Evolutionary conservation across 768 basidiomycete species (phyloP).

Genomic region (Hericium coralloides): DNA sequence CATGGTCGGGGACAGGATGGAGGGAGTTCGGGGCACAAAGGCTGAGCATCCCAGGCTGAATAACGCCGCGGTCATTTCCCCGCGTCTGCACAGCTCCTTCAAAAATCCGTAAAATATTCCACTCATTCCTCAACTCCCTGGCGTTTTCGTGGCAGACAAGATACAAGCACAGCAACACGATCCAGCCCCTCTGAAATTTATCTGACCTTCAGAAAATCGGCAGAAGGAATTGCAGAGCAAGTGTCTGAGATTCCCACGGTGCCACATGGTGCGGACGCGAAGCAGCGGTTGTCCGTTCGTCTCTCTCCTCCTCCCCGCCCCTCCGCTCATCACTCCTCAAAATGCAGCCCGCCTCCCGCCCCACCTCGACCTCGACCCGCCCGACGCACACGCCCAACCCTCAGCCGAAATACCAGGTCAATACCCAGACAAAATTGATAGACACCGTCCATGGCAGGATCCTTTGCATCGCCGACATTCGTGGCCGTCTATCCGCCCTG

Average conservation of each 20-base stretch:
- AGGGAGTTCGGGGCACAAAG: not conserved
- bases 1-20: not conserved
- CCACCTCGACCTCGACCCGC: conserved; percentile 52
- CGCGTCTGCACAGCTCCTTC: too few relatives aligned
- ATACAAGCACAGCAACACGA: too few relatives aligned
- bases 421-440: conserved; percentile 72
- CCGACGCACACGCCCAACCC: conserved; percentile 50
- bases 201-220: too few relatives aligned
- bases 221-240: too few relatives aligned
- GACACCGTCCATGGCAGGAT: conserved; percentile 79
- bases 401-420: conserved; percentile 38
- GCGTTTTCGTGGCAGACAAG: too few relatives aligned
- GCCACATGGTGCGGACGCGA: not conserved
- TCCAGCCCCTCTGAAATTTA: too few relatives aligned
- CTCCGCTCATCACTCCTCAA: conserved; percentile 10
- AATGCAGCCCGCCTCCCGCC: conserved; percentile 49
- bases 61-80: not conserved
- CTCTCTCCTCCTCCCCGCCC: not conserved
- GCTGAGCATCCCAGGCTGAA: not conserved
- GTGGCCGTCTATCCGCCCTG: conserved; percentile 78
- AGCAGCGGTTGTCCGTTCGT: not conserved
- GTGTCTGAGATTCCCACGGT: not conserved
- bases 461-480: conserved; percentile 91
- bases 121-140: too few relatives aligned
- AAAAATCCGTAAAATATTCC: too few relatives aligned